Evolutionary conservation across 768 basidiomycete species (phyloP).

Genomic region (Lentinus brumalis): DNA sequence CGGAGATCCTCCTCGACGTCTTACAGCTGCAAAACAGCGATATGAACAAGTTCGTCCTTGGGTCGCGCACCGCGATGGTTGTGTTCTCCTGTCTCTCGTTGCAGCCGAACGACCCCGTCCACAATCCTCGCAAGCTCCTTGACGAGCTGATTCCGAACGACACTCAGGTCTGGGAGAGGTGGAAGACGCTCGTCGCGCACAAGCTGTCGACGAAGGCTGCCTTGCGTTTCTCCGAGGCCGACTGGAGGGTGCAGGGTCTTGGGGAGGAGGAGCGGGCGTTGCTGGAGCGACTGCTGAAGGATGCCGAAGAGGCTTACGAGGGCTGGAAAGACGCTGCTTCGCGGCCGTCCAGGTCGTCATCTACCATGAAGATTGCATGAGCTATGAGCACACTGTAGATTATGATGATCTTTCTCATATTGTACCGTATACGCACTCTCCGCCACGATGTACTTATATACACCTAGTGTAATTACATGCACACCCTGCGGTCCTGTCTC

Average conservation of each 20-base stretch:
- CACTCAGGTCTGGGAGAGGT: slow-evolving; percentile 11
- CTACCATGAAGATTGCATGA: not conserved
- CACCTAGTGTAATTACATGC: too few relatives aligned
- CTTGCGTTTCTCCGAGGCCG: not conserved
- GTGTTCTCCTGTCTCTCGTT: slow-evolving; percentile 12
- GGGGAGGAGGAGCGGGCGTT: not conserved
- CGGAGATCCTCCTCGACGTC: slow-evolving; percentile 9
- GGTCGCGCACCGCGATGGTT: slow-evolving; percentile 13
- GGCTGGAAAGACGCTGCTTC: not conserved
- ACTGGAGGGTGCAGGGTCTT: slow-evolving; percentile 6
- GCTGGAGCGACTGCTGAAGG: slow-evolving; percentile 2
- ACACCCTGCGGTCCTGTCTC: too few relatives aligned
- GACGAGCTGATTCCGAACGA: slow-evolving; percentile 17
- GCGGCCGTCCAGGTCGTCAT: not conserved
- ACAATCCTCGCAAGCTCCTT: slow-evolving; percentile 8
- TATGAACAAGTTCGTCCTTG: slow-evolving; percentile 2
- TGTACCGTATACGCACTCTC: too few relatives aligned
- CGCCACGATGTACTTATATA: too few relatives aligned
- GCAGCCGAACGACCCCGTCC: not conserved
- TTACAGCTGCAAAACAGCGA: not conserved
- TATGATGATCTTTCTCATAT: too few relatives aligned
- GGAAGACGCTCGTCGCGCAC: slow-evolving; percentile 5
- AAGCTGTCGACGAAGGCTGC: not conserved
- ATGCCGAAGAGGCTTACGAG: slow-evolving; percentile 9
- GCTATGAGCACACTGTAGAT: too few relatives aligned